Base-by-base conservation (phyloP, 352 stramenopile genomes). In the Phytophthora cactorum region DNA sequence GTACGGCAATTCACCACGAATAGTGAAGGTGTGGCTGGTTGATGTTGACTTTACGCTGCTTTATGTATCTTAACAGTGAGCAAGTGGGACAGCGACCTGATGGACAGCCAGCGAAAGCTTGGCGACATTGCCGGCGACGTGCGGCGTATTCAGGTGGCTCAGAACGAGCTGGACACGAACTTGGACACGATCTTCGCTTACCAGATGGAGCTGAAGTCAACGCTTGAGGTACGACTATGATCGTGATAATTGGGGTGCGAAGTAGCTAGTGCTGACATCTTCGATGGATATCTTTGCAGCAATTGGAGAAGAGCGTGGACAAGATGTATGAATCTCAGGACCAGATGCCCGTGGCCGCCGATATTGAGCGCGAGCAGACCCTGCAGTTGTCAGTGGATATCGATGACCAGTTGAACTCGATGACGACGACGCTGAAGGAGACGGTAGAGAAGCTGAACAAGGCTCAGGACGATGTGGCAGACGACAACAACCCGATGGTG, bases 241-340 rank as follows among this genome's bases (percentile, higher is more conserved):
- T 51, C 11, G 45, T 11, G 7, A 41, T 4, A 22, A 22, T 22
- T n/a, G 8, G 31, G 6, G 41, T 66, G 2, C 43, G 10, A 28
- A 32, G 45, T 34, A 52, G 1, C 22, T 22, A 28, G 17, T 45
- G 28, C 56, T 57, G 29, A 67, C 47, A 2, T n/a, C 25, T 43
- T 54, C 55, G 9, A 10, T 43, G 61, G 50, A 34, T 53, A 2
- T 47, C 29, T 59, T 27, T 52, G 12, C 50, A 95, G 88, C 83
- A 94, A 92, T 63, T 96, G 52, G 88, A 96, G 66, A 90, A 92
- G 62, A 93, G 86, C 52, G 86, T 96, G 11, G 88, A 96, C 83
- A 96, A 96, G 56, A 93, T 96, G 85, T 96, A 93, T 64, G 88
- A 96, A 63, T 70, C 81, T 31, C 86, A 96, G 63, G 81, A 92